These are phyloP conservation scores for Rosa lucieae DNA, from an alignment of 306 rosid species.

Conservation along the genomic window DNA sequence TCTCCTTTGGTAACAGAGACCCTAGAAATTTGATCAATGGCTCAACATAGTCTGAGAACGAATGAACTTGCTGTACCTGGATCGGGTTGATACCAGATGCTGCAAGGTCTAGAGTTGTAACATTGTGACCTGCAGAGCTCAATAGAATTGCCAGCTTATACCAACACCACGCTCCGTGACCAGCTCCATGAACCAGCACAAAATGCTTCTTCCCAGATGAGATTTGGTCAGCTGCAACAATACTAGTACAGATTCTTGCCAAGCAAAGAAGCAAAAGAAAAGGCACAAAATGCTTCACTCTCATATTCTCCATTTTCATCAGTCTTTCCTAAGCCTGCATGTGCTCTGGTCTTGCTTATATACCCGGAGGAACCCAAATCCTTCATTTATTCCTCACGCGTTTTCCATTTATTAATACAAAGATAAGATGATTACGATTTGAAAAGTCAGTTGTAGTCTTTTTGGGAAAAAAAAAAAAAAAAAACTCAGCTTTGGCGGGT, in stretches of 20 bases:
- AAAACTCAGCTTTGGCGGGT: neutral
- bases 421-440: no score
- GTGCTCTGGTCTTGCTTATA: neutral
- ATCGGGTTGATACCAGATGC: slow-evolving; percentile 50
- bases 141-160: slow-evolving; percentile 38
- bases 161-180: slow-evolving; percentile 77
- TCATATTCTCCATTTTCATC: neutral
- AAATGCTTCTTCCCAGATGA: slow-evolving; percentile 25
- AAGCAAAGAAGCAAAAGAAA: slow-evolving; percentile 1
- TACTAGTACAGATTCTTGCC: neutral
- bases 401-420: no score
- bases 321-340: neutral
- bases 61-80: slow-evolving; percentile 30
- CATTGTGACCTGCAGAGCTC: slow-evolving; percentile 42
- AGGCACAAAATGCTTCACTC: neutral
- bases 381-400: neutral
- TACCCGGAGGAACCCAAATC: neutral
- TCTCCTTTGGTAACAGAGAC: slow-evolving; percentile 32
- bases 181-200: slow-evolving; percentile 58
- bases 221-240: neutral
- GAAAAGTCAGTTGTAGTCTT: no score
- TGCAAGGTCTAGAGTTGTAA: slow-evolving; percentile 54
- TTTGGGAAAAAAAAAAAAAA: no score
- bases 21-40: slow-evolving; percentile 46
- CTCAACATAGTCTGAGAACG: slow-evolving; percentile 36